phyloP scores from a whole-genome alignment of 164 flowering plant genomes.

The Tinospora cordifolia region DNA sequence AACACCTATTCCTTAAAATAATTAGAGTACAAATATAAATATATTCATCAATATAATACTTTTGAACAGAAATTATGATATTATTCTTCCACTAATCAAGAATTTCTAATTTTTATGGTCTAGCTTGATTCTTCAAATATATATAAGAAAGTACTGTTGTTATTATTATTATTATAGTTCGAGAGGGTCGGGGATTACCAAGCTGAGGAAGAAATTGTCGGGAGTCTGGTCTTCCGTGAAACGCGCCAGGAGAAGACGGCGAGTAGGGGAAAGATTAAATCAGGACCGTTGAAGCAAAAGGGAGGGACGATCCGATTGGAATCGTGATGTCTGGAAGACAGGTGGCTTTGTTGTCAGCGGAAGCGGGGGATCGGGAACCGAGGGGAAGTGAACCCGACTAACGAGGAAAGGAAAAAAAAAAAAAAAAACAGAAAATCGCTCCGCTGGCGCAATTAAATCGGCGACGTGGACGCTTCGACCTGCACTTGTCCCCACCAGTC shows the following conservation, averaged over 20 bases:
- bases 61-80: too few relatives aligned
- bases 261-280: conserved; percentile 16
- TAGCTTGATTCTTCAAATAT: too few relatives aligned
- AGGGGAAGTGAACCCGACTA: conserved; percentile 21
- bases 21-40: too few relatives aligned
- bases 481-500: conserved; percentile 1
- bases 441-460: conserved; percentile 5
- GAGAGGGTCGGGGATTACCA: too few relatives aligned
- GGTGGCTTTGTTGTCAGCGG: conserved; percentile 43
- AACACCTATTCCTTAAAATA: too few relatives aligned
- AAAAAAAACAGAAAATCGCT: not conserved
- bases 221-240: conserved; percentile 25
- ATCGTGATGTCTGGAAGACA: conserved; percentile 12
- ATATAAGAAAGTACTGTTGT: too few relatives aligned
- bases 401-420: conserved; percentile 11
- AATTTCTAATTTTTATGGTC: too few relatives aligned
- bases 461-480: conserved; percentile 22
- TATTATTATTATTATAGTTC: too few relatives aligned
- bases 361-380: conserved; percentile 34
- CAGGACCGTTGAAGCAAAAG: conserved; percentile 12
- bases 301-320: conserved; percentile 17
- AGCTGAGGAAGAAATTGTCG: not conserved
- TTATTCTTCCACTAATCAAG: too few relatives aligned
- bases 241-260: conserved; percentile 35
- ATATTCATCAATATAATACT: too few relatives aligned